Base-by-base conservation (phyloP, 306 rosid genomes). In the Cucumis hystrix region DNA sequence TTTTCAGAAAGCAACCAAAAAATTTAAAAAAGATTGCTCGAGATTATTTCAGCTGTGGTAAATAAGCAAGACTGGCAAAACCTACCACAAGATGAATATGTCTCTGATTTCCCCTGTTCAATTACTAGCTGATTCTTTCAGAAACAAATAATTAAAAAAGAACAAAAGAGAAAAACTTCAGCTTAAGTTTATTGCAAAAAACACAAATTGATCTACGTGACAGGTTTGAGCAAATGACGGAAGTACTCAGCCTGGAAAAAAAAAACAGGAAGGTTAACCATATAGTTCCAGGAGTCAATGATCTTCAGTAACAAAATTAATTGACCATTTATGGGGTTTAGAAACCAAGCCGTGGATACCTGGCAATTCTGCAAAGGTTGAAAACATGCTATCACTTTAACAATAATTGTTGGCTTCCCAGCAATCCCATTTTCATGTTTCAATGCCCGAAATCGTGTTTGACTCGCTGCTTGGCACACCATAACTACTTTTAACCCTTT, bases 401-500 rank as follows among this genome's bases (percentile, higher is more conserved):
- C 96, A 77, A 96, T 85, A 40, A 92, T 96, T 83, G 96, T 87
- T 79, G 97, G 85, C 69, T 81, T 72, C 83, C 99, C 99, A 58
- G 92, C 89, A 75, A 72, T 87, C 87, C 98, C 99, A 87, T 86
- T 92, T 79, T 92, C 97, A 57, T 95, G 93, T 92, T 95, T 95
- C 90, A 88, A 89, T 80, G 98, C 96, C 87, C 97, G 91, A 88
- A 95, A 95, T 95, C 89, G 92, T 81, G 98, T 92, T 87, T 95
- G 97, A 79, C 95, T 84, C 33, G 99, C 99, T 88, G 97, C 92
- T 96, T 96, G 99, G 92, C 97, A 83, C 84, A 92, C 99, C 99
- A 96, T 92, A 86, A 92, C 99, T 96, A 96, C 89, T 87, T 82
- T 85, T 52, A 77, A 80, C 87, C 86, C 89, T 86, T 89, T 78